Conservation (phyloP, 345 rosid genomes). For the Schrenkiella parvula region DNA sequence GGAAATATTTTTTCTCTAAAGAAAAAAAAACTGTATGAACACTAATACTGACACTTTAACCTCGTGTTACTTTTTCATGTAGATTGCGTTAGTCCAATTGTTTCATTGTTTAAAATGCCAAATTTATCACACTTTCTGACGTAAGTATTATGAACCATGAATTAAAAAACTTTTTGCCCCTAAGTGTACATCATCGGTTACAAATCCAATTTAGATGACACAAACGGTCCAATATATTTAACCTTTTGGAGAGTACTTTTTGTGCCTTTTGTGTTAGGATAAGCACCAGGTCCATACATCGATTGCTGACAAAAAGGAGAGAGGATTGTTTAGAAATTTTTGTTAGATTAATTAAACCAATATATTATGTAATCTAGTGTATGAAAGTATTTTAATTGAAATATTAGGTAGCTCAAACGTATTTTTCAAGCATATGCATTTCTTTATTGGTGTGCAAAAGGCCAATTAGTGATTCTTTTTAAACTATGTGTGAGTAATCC, state of each 20-base stretch:
- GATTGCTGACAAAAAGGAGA: slow-evolving; percentile 4
- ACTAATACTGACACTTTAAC: background rate
- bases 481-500: background rate
- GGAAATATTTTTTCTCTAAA: background rate
- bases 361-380: background rate
- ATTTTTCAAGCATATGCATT: background rate
- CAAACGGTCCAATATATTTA: slow-evolving; percentile 7
- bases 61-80: background rate
- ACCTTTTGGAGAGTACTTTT: slow-evolving; percentile 10
- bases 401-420: slow-evolving; percentile 29
- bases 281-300: slow-evolving; percentile 23
- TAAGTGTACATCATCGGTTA: slow-evolving; percentile 13
- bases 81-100: background rate
- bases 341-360: background rate
- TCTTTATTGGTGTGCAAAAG: slow-evolving; percentile 10
- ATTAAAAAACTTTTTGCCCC: slow-evolving; percentile 13
- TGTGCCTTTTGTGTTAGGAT: slow-evolving; percentile 26
- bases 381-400: slow-evolving; percentile 4
- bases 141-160: background rate
- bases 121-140: slow-evolving; percentile 10
- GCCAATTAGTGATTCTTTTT: slow-evolving; percentile 15
- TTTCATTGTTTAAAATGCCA: background rate
- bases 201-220: slow-evolving; percentile 33
- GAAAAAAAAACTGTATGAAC: background rate
- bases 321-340: background rate